Conservation (phyloP, 192 early-diverging fungal genomes). For the Dispira parvispora region DNA sequence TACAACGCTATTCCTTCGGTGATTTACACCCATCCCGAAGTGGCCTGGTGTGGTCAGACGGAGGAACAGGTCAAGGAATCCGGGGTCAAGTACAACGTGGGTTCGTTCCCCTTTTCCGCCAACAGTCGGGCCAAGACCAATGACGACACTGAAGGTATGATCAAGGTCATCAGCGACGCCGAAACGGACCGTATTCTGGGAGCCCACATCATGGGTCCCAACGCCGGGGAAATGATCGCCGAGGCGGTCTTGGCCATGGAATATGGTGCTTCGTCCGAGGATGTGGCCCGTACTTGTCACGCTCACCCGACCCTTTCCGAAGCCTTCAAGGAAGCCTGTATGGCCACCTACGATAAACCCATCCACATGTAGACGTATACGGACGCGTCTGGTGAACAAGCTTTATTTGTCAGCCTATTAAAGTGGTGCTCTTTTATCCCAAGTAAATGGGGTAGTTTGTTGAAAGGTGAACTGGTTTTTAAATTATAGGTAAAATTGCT, state of each 20-base stretch:
- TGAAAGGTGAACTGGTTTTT: background rate
- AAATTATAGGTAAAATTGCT: background rate
- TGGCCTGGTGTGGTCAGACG: conserved; percentile 95
- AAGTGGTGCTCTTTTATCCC: background rate
- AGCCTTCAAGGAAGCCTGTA: conserved; percentile 96
- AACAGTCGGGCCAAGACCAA: conserved; percentile 98
- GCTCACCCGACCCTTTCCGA: conserved; percentile 94
- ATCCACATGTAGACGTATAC: conserved; percentile 45
- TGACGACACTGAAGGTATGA: conserved; percentile 77
- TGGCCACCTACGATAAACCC: conserved; percentile 71
- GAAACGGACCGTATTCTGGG: conserved; percentile 93
- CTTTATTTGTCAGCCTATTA: background rate
- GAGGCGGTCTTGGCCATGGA: conserved; percentile 95
- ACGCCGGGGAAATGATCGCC: conserved; percentile 98
- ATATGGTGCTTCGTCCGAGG: conserved; percentile 95
- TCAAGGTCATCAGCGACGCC: conserved; percentile 93
- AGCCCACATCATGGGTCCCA: conserved; percentile 96
- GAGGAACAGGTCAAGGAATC: conserved; percentile 83
- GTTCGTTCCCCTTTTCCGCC: conserved; percentile 87
- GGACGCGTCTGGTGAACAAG: background rate
- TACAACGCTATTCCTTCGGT: conserved; percentile 95
- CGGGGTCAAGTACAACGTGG: conserved; percentile 76
- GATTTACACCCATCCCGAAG: conserved; percentile 97
- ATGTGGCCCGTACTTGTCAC: conserved; percentile 94
- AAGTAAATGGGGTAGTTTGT: background rate